Evolutionary conservation across 345 rosid genomes (phyloP).

Genomic region (Anastatica hierochuntica): DNA sequence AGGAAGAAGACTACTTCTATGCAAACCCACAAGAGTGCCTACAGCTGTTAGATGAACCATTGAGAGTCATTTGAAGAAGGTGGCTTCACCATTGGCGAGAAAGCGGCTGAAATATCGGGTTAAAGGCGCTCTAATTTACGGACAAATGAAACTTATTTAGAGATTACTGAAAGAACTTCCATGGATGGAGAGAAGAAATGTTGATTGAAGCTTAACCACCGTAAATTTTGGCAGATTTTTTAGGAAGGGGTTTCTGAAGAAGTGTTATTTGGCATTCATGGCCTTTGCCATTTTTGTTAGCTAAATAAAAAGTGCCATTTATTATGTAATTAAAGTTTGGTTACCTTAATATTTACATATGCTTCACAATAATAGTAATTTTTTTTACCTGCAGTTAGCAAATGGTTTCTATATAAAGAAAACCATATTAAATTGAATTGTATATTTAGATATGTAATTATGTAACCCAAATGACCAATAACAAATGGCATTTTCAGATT

Average conservation of each 20-base stretch:
- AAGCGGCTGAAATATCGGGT: background rate
- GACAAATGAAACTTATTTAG: slow-evolving; percentile 8
- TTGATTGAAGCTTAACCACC: slow-evolving; percentile 14
- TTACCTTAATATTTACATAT: background rate
- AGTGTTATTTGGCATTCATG: slow-evolving; percentile 2
- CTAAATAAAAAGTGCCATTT: background rate
- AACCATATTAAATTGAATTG: background rate
- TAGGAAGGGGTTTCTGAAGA: background rate
- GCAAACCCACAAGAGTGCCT: slow-evolving; percentile 91
- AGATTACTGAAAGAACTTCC: slow-evolving; percentile 16
- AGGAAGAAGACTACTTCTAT: slow-evolving; percentile 95
- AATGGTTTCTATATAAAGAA: background rate
- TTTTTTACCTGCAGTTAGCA: background rate
- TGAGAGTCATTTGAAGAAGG: slow-evolving; percentile 22
- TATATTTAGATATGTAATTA: too few relatives aligned
- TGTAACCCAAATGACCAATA: too few relatives aligned
- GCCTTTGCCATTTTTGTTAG: slow-evolving; percentile 28
- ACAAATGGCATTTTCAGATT: background rate
- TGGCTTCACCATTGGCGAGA: slow-evolving; percentile 15
- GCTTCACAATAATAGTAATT: too few relatives aligned
- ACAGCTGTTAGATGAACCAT: slow-evolving; percentile 64
- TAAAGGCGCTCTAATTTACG: slow-evolving; percentile 3
- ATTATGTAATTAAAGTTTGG: background rate
- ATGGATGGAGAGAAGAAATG: slow-evolving; percentile 7
- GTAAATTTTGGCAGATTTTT: too few relatives aligned